A percentile compares a stretch with the other conserved stretches of the same genome.
Conservation (phyloP, 208 protist species). For the Porcisia hertigi region DNA sequence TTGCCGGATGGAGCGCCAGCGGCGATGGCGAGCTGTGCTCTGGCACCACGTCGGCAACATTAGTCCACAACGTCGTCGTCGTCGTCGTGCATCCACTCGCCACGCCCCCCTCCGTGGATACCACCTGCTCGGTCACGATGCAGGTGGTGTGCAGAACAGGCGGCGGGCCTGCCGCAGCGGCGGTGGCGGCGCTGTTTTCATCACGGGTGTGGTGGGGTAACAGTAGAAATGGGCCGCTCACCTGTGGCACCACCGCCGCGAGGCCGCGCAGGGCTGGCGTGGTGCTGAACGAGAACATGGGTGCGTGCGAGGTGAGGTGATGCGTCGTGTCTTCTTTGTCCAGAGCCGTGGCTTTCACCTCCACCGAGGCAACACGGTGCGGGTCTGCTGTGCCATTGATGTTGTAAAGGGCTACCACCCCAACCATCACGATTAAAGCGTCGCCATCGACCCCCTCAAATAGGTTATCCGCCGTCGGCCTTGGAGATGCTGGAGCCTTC, state of each 20-base stretch:
- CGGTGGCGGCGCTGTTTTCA: background rate
- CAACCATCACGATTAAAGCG: slow-evolving; percentile 27
- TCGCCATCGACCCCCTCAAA: slow-evolving; percentile 41
- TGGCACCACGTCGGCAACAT: slow-evolving; percentile 4
- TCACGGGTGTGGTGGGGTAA: background rate
- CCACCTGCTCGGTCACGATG: slow-evolving; percentile 20
- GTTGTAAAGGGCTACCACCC: slow-evolving; percentile 28
- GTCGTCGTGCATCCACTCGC: background rate
- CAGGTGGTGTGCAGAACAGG: slow-evolving; percentile 15
- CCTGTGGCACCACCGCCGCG: slow-evolving; percentile 34
- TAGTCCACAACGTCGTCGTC: slow-evolving; percentile 32
- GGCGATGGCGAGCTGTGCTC: background rate
- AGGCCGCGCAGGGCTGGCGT: slow-evolving; percentile 27
- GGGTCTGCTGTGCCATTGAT: slow-evolving; percentile 21
- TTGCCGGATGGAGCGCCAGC: background rate
- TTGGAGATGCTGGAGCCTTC: slow-evolving; percentile 1
- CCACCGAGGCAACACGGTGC: slow-evolving; percentile 20
- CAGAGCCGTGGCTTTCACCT: slow-evolving; percentile 1
- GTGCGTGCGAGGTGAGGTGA: background rate
- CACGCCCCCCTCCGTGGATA: background rate
- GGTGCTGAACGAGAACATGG: slow-evolving; percentile 22
- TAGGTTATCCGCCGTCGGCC: slow-evolving; percentile 32
- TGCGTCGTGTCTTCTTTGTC: background rate
- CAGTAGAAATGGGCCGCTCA: slow-evolving; percentile 33
- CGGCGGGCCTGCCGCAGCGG: background rate